phyloP scores from a whole-genome alignment of 805 yeast genomes.

The Metschnikowia rubicola region DNA sequence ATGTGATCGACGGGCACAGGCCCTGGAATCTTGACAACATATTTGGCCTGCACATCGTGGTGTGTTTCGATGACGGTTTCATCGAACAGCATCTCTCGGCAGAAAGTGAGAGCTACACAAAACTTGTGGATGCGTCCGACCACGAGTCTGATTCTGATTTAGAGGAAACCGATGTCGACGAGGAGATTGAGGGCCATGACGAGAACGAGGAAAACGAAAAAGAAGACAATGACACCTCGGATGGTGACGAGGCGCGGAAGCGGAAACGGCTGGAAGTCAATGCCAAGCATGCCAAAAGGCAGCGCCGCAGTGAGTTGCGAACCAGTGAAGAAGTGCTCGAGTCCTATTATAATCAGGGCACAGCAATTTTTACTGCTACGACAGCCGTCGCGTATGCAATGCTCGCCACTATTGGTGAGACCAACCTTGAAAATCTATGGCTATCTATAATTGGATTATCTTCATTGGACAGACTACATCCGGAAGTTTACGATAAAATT shows the following conservation, averaged over 20 bases:
- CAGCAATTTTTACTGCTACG: conserved; percentile 68
- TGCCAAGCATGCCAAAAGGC: conserved; percentile 6
- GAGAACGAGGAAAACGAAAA: conserved; percentile 36
- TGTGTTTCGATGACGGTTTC: conserved; percentile 85
- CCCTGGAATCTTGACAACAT: conserved; percentile 96
- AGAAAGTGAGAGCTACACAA: conserved; percentile 62
- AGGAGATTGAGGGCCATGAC: conserved; percentile 21
- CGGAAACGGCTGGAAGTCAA: conserved; percentile 2
- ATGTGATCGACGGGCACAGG: conserved; percentile 85
- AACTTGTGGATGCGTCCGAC: conserved; percentile 31
- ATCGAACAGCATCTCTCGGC: conserved; percentile 54
- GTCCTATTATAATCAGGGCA: conserved; percentile 79
- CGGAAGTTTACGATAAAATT: conserved; percentile 67
- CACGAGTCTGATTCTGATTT: conserved; percentile 26
- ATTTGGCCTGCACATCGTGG: conserved; percentile 74
- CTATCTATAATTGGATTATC: conserved; percentile 84
- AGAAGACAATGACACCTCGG: conserved; percentile 23
- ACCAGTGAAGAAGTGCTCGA: conserved; percentile 58
- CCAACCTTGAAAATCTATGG: conserved; percentile 72
- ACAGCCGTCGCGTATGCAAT: conserved; percentile 80
- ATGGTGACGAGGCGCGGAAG: conserved; percentile 16
- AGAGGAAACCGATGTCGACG: conserved; percentile 6
- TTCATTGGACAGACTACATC: conserved; percentile 69
- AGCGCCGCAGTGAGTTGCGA: conserved; percentile 36
- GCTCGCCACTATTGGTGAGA: conserved; percentile 78